Conservation (phyloP, 495 filamentous ascomycete genomes). For the Aspergillus nanangensis region DNA sequence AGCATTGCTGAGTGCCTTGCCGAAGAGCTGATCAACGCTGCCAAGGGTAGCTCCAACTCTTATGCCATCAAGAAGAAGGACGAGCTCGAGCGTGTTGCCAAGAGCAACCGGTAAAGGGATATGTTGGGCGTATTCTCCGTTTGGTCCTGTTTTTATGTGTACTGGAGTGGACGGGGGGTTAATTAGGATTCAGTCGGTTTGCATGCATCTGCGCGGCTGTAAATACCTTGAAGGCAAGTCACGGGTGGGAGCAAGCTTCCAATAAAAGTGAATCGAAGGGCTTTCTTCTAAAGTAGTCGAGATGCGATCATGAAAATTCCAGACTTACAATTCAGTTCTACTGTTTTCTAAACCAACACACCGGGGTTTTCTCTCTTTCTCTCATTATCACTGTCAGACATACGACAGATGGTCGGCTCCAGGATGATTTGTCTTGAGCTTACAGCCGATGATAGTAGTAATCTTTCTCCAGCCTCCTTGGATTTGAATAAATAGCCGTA, state of each 20-base stretch:
- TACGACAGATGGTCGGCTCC: too few species aligned
- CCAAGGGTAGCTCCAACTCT: constrained; percentile 99
- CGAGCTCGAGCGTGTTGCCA: constrained; percentile 99
- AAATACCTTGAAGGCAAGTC: constrained; percentile 38
- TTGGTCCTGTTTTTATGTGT: constrained; percentile 43
- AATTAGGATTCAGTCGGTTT: constrained; percentile 44
- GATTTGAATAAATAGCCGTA: too few species aligned
- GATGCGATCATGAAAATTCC: constrained; percentile 45
- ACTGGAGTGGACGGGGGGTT: constrained; percentile 47
- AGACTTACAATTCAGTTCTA: constrained; percentile 12
- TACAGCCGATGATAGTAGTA: too few species aligned
- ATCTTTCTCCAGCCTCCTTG: too few species aligned
- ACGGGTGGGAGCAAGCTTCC: constrained; percentile 35
- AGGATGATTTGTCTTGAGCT: too few species aligned
- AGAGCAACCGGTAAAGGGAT: constrained; percentile 90
- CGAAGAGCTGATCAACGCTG: constrained; percentile 99
- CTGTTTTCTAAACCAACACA: too few species aligned
- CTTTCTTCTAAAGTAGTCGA: constrained; percentile 43
- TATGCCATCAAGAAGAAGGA: constrained; percentile 99
- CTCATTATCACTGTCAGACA: too few species aligned
- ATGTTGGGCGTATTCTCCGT: constrained; percentile 44
- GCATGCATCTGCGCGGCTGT: constrained; percentile 45
- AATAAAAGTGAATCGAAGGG: constrained; percentile 39
- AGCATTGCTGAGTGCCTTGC: constrained; percentile 96
- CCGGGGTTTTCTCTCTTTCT: too few species aligned